Conservation (phyloP, 179 eudicot genomes). For the Vitellaria paradoxa region DNA sequence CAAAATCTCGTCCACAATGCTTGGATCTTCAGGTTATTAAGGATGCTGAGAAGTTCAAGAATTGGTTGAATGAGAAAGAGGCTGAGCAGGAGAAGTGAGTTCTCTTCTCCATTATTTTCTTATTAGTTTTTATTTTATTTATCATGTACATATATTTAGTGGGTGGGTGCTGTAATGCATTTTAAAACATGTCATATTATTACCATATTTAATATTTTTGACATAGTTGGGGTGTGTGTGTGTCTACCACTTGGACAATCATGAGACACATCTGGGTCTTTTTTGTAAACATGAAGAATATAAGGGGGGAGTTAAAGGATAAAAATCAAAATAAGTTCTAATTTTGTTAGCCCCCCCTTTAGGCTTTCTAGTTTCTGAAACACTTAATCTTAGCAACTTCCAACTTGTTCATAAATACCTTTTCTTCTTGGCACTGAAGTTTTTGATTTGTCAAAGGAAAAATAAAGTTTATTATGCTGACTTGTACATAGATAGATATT, state of each 20-base stretch:
- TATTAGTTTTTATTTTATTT: background rate
- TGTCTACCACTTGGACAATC: background rate
- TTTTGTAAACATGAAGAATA: too few relatives aligned
- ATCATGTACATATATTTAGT: too few relatives aligned
- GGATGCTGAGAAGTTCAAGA: slow-evolving; percentile 61
- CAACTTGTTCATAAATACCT: too few relatives aligned
- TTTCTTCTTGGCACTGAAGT: background rate
- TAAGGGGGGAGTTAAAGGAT: too few relatives aligned
- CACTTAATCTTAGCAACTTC: too few relatives aligned
- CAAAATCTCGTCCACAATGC: background rate
- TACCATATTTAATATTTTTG: background rate
- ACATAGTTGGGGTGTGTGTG: background rate
- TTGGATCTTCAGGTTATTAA: slow-evolving; percentile 48
- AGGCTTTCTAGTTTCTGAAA: too few relatives aligned
- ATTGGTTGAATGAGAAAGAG: slow-evolving; percentile 82
- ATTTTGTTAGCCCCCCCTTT: too few relatives aligned
- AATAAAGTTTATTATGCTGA: too few relatives aligned
- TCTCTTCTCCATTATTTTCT: slow-evolving; percentile 4
- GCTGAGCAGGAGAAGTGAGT: slow-evolving; percentile 79
- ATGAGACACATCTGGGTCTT: too few relatives aligned
- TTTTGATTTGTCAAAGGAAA: too few relatives aligned
- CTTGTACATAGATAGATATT: too few relatives aligned
- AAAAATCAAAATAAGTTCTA: too few relatives aligned
- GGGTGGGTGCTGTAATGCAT: background rate
- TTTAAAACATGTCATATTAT: background rate